phyloP scores from a whole-genome alignment of 768 basidiomycete genomes.

The Mycena metata region DNA sequence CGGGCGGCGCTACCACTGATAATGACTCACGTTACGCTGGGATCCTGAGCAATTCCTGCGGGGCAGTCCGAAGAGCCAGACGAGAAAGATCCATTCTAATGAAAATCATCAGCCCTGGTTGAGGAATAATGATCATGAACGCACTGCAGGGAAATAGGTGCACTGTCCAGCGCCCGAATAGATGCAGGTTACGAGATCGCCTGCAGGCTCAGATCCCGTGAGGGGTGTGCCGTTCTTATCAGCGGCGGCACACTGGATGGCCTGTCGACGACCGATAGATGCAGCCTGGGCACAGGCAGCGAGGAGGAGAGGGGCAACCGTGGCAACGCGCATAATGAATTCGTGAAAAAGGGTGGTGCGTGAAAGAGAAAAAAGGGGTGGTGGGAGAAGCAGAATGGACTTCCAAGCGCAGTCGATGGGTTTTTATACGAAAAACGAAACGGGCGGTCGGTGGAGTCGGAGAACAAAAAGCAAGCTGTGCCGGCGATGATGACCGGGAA shows the following conservation, averaged over 20 bases:
- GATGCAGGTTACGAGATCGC: conserved; percentile 32
- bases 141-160: conserved; percentile 30
- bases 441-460: too few species aligned
- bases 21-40: conserved; percentile 25
- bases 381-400: too few species aligned
- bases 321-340: too few species aligned
- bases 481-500: too few species aligned
- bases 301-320: too few species aligned
- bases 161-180: conserved; percentile 37
- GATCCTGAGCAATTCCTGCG: conserved; percentile 12
- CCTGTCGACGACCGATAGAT: background rate
- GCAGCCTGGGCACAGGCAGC: too few species aligned
- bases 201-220: conserved; percentile 9
- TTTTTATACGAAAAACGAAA: too few species aligned
- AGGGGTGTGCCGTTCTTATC: conserved; percentile 35
- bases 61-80: conserved; percentile 18
- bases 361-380: too few species aligned
- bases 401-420: too few species aligned
- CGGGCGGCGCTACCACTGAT: too few species aligned
- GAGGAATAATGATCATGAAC: background rate
- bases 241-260: conserved; percentile 27
- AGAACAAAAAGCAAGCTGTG: too few species aligned
- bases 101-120: background rate
- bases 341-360: too few species aligned
- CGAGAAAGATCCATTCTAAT: conserved; percentile 32